Conservation (phyloP, 495 filamentous ascomycete genomes). For the Penicillium desertorum region DNA sequence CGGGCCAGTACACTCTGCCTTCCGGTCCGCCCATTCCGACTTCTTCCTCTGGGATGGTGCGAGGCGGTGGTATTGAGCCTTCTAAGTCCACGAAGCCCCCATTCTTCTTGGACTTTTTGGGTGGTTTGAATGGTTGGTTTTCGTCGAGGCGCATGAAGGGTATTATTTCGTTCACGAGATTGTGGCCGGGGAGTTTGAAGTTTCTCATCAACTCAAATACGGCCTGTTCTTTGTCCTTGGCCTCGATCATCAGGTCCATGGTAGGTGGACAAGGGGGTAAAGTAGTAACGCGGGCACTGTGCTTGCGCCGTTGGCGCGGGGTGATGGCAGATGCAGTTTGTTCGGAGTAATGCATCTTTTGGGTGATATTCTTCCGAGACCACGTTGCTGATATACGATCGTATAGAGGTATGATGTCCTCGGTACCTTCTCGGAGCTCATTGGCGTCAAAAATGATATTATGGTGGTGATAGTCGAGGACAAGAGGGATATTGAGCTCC, state of each 20-base stretch:
- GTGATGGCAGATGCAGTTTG: constrained; percentile 74
- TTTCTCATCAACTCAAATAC: constrained; percentile 91
- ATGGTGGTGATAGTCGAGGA: constrained; percentile 93
- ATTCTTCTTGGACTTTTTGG: constrained; percentile 51
- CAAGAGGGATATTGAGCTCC: constrained; percentile 88
- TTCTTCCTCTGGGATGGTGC: constrained; percentile 62
- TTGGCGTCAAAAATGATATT: constrained; percentile 82
- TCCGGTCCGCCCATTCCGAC: constrained; percentile 86
- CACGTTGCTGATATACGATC: constrained; percentile 81
- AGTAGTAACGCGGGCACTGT: constrained; percentile 71
- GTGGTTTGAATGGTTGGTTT: constrained; percentile 57
- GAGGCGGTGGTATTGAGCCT: constrained; percentile 44
- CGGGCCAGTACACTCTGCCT: constrained; percentile 89
- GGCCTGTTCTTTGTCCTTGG: constrained; percentile 97
- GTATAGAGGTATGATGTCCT: constrained; percentile 71
- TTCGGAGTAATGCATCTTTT: constrained; percentile 97
- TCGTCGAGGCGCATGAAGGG: constrained; percentile 78
- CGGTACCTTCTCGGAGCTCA: constrained; percentile 77
- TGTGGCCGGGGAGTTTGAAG: constrained; percentile 76
- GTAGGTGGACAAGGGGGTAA: constrained; percentile 77
- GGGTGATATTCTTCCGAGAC: constrained; percentile 80
- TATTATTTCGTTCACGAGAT: constrained; percentile 73
- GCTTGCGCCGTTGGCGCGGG: constrained; percentile 72
- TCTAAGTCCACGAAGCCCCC: constrained; percentile 52
- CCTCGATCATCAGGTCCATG: constrained; percentile 98